These are phyloP conservation scores for Fusarium duplospermum DNA, from an alignment of 2,329 filamentous ascomycete genomes.

Conservation along the genomic window DNA sequence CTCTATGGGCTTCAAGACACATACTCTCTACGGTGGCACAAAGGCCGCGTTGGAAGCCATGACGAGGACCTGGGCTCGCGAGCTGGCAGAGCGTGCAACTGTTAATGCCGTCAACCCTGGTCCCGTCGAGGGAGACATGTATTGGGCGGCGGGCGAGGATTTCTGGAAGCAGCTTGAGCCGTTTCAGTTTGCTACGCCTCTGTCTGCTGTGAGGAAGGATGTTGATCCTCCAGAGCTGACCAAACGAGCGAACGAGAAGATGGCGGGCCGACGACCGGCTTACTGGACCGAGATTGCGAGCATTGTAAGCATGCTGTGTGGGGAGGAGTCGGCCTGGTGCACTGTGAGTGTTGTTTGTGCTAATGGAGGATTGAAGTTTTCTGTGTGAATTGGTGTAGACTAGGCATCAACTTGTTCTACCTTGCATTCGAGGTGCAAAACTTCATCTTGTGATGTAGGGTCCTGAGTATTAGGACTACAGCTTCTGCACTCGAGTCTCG, in stretches of 20 bases:
- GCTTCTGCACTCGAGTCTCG: no score
- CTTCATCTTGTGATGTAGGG: no score
- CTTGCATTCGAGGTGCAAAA: no score
- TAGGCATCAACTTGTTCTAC: no score
- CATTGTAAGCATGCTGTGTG: background rate
- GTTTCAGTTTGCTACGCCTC: constrained; percentile 11
- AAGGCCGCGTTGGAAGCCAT: constrained; percentile 65
- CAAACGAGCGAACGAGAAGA: constrained; percentile 26
- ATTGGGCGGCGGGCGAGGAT: constrained; percentile 34
- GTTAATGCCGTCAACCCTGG: constrained; percentile 65
- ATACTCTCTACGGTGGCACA: constrained; percentile 62
- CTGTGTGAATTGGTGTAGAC: no score
- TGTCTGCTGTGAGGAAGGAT: constrained; percentile 1
- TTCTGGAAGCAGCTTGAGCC: constrained; percentile 22
- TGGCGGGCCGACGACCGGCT: constrained; percentile 32
- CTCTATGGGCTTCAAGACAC: constrained; percentile 57
- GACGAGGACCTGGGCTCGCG: constrained; percentile 63
- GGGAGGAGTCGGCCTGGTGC: constrained; percentile 27
- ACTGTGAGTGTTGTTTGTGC: constrained; percentile 31
- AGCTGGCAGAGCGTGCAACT: constrained; percentile 60
- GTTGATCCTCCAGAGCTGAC: constrained; percentile 25
- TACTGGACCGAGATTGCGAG: constrained; percentile 35
- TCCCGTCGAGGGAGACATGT: constrained; percentile 60
- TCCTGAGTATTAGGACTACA: no score
- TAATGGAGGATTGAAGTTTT: constrained; percentile 7